Evolutionary conservation across 768 basidiomycete species (phyloP).

Genomic region (Mycena floridula): DNA sequence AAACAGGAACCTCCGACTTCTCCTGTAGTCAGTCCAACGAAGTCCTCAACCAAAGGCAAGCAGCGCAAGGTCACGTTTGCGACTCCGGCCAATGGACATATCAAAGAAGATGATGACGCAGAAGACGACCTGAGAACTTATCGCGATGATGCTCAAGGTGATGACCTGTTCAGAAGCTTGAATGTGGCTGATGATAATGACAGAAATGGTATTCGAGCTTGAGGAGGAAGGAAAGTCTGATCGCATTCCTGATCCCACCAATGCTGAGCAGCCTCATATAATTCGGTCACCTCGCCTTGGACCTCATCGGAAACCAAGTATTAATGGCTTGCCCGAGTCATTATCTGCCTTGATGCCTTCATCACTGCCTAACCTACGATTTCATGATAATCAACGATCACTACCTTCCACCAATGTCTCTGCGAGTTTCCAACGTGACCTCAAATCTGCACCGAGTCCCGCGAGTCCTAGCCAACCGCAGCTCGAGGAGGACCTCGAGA

Average conservation of each 20-base stretch:
- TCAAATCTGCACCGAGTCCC: too few species aligned
- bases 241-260: conserved; percentile 28
- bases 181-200: background rate
- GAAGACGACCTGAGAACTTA: conserved; percentile 22
- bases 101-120: conserved; percentile 30
- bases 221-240: conserved; percentile 46
- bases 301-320: conserved; percentile 23
- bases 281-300: conserved; percentile 25
- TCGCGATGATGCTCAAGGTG: conserved; percentile 20
- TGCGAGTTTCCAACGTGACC: too few species aligned
- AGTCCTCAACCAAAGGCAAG: conserved; percentile 40
- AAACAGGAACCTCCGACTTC: too few species aligned
- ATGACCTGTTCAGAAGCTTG: conserved; percentile 16
- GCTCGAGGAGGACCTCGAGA: conserved; percentile 28
- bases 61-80: conserved; percentile 73
- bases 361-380: conserved; percentile 60
- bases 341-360: conserved; percentile 56
- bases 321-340: conserved; percentile 45
- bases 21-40: too few species aligned
- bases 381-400: too few species aligned
- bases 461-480: conserved; percentile 13
- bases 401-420: too few species aligned
- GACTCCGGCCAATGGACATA: conserved; percentile 47
- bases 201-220: conserved; percentile 67
- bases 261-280: conserved; percentile 34